Conservation (phyloP, 805 yeast genomes). For the Kodamaea restingae region DNA sequence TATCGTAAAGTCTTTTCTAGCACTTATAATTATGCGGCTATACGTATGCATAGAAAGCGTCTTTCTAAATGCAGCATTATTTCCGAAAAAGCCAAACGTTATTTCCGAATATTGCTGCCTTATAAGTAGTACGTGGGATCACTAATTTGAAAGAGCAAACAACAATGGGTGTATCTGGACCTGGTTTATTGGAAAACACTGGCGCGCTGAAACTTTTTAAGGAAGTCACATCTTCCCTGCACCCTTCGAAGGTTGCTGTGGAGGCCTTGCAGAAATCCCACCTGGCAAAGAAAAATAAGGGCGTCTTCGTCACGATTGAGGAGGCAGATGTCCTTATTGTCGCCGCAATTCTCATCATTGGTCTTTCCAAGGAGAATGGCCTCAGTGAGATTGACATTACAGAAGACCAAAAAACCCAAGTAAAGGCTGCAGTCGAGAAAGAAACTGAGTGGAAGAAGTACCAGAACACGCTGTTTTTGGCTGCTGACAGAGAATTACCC, state of each 20-base stretch:
- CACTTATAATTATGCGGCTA: too few relatives aligned
- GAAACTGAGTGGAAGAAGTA: background rate
- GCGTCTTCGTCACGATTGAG: background rate
- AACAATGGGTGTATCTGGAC: slow-evolving; percentile 1
- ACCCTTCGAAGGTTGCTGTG: background rate
- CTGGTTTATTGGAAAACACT: background rate
- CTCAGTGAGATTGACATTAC: background rate
- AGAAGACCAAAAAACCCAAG: background rate
- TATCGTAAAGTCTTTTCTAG: too few relatives aligned
- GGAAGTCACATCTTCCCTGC: background rate
- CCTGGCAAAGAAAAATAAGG: background rate
- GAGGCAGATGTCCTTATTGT: background rate
- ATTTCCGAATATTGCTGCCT: too few relatives aligned
- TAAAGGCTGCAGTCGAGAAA: background rate
- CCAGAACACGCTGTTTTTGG: background rate
- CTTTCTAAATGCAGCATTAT: too few relatives aligned
- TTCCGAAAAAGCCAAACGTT: too few relatives aligned
- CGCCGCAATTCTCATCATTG: background rate
- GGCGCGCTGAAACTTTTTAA: background rate
- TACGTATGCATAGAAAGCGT: too few relatives aligned
- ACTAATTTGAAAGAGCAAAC: too few relatives aligned
- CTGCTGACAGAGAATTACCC: background rate
- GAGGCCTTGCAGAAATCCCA: background rate
- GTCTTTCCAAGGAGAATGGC: too few relatives aligned
- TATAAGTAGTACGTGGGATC: too few relatives aligned